These are phyloP conservation scores for Russula dissimulans DNA, from an alignment of 768 basidiomycete species.

Conservation along the genomic window DNA sequence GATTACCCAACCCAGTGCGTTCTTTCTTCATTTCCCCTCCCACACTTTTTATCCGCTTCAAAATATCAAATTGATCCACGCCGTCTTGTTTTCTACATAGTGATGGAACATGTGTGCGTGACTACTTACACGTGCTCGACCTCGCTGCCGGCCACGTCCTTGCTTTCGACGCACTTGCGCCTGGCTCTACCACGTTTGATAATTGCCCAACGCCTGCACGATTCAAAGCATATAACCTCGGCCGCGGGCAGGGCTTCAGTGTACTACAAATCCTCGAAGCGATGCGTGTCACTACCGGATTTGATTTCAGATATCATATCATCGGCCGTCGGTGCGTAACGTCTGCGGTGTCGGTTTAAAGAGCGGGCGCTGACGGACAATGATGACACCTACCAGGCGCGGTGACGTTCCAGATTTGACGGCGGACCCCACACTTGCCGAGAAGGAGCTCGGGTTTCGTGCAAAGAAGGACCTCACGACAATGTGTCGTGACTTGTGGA, in stretches of 20 bases:
- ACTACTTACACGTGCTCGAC: constrained; percentile 90
- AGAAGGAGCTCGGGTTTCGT: constrained; percentile 88
- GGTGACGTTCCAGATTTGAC: constrained; percentile 97
- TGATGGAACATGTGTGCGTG: constrained; percentile 96
- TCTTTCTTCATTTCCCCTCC: not conserved
- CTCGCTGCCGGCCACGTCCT: constrained; percentile 87
- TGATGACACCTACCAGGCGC: constrained; percentile 36
- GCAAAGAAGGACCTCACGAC: constrained; percentile 73
- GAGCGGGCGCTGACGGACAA: no score
- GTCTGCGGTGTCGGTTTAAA: not conserved
- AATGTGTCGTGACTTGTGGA: constrained; percentile 97
- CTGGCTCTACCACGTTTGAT: constrained; percentile 53
- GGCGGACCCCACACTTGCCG: constrained; percentile 84
- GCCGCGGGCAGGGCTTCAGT: constrained; percentile 84
- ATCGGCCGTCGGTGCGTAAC: constrained; percentile 77
- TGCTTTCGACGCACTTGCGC: constrained; percentile 73
- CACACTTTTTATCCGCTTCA: not conserved
- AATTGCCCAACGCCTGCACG: constrained; percentile 43
- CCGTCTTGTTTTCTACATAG: constrained; percentile 28
- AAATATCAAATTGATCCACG: not conserved
- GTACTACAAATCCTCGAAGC: constrained; percentile 92
- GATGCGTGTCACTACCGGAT: constrained; percentile 86
- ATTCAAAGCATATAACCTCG: constrained; percentile 95
- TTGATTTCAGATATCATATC: constrained; percentile 81
- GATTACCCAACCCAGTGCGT: constrained; percentile 87